Conservation (phyloP, 495 filamentous ascomycete genomes). For the Aspergillus cavernicola region DNA sequence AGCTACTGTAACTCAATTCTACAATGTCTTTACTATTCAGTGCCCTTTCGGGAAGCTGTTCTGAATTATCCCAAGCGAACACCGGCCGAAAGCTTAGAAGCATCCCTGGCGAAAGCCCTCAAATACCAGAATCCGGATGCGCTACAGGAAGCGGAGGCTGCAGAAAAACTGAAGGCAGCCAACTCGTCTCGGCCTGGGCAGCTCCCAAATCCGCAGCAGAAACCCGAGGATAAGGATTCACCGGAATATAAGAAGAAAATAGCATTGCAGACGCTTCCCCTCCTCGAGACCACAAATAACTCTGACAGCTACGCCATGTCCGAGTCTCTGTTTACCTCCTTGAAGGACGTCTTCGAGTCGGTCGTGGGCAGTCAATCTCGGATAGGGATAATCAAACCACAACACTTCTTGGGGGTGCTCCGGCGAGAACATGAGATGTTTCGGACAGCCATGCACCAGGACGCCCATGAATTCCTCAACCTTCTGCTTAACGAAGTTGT, state of each 20-base stretch:
- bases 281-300: slow-evolving; percentile 78
- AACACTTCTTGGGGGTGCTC: slow-evolving; percentile 89
- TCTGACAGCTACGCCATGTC: slow-evolving; percentile 82
- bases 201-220: slow-evolving; percentile 56
- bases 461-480: slow-evolving; percentile 96
- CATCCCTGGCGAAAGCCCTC: slow-evolving; percentile 41
- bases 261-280: slow-evolving; percentile 79
- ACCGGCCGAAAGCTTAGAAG: slow-evolving; percentile 51
- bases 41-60: slow-evolving; percentile 91
- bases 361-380: slow-evolving; percentile 77
- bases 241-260: slow-evolving; percentile 97
- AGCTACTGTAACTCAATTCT: slow-evolving; percentile 98
- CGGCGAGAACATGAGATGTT: slow-evolving; percentile 97
- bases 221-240: slow-evolving; percentile 74
- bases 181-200: slow-evolving; percentile 42
- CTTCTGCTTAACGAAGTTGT: slow-evolving; percentile 95
- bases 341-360: slow-evolving; percentile 96
- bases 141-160: slow-evolving; percentile 40
- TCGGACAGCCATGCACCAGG: slow-evolving; percentile 92
- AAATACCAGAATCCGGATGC: slow-evolving; percentile 44
- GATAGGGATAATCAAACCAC: slow-evolving; percentile 88
- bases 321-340: slow-evolving; percentile 86
- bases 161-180: slow-evolving; percentile 42
- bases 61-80: slow-evolving; percentile 79
- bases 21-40: slow-evolving; percentile 94